A percentile compares a stretch with the other conserved stretches of the same genome.
These are phyloP conservation scores for Botryosphaeria dothidea DNA, from an alignment of 2,329 filamentous ascomycete species.

Conservation along the genomic window DNA sequence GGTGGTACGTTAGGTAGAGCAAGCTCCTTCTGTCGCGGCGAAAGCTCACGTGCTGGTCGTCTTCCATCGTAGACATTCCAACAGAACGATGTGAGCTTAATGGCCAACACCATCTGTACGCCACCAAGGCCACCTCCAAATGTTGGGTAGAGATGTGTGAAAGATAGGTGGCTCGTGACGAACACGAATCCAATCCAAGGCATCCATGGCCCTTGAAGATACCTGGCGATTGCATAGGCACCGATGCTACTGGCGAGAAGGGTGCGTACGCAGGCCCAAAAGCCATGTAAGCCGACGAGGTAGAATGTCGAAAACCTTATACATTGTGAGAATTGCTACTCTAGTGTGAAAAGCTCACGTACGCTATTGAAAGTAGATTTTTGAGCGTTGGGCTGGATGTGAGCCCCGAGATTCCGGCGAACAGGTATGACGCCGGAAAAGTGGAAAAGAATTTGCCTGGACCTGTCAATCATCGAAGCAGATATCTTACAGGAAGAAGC, in stretches of 20 bases:
- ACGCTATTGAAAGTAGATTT: too few species aligned
- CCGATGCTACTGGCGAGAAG: constrained; percentile 75
- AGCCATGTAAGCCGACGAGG: constrained; percentile 85
- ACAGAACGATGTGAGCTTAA: constrained; percentile 95
- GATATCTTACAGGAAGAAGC: too few species aligned
- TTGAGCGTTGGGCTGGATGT: too few species aligned
- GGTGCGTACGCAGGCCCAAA: constrained; percentile 87
- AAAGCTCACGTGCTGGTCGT: too few species aligned
- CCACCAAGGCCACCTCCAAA: constrained; percentile 81
- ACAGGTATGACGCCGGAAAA: too few species aligned
- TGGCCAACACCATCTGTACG: constrained; percentile 96
- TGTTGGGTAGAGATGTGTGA: constrained; percentile 84
- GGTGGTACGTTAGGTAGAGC: too few species aligned
- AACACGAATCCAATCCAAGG: constrained; percentile 95
- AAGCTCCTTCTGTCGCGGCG: too few species aligned
- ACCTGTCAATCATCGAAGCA: too few species aligned
- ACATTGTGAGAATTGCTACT: too few species aligned
- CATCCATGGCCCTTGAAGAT: constrained; percentile 87
- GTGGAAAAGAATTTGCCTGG: too few species aligned
- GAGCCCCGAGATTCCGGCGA: too few species aligned
- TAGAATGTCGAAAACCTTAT: constrained; percentile 80
- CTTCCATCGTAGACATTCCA: constrained; percentile 97
- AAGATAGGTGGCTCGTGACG: constrained; percentile 91
- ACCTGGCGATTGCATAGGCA: constrained; percentile 80
- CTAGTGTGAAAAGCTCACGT: too few species aligned